Conservation (phyloP, 805 yeast genomes). For the Saccharomycopsis capsularis region DNA sequence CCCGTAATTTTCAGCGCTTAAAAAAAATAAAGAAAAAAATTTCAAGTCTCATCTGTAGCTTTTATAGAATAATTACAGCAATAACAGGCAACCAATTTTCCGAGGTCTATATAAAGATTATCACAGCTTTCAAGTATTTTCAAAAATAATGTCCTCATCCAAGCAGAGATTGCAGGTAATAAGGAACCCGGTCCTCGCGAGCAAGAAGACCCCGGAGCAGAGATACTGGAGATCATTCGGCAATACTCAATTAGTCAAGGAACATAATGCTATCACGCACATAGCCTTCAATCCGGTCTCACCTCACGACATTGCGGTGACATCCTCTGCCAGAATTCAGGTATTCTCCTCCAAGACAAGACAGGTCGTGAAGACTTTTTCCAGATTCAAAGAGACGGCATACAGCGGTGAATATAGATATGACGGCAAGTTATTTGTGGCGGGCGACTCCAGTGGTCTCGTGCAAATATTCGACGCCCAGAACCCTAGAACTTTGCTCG, state of each 20-base stretch:
- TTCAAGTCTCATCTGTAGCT: too few species aligned
- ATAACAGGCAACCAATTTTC: too few species aligned
- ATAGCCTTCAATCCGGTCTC: conserved; percentile 78
- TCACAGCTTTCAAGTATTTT: too few species aligned
- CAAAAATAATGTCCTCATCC: conserved; percentile 60
- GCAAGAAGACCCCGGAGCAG: conserved; percentile 85
- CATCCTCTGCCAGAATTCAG: conserved; percentile 87
- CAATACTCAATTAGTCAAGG: conserved; percentile 85
- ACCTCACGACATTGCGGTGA: conserved; percentile 90
- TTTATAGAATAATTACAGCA: too few species aligned
- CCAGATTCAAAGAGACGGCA: conserved; percentile 85
- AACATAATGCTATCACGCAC: conserved; percentile 85
- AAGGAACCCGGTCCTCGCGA: conserved; percentile 71
- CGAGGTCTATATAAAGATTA: too few species aligned
- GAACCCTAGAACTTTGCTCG: conserved; percentile 69
- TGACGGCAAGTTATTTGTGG: conserved; percentile 87
- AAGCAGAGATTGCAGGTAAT: conserved; percentile 57
- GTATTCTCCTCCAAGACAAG: conserved; percentile 90
- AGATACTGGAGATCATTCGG: conserved; percentile 87
- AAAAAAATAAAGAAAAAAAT: too few species aligned
- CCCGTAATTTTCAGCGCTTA: too few species aligned
- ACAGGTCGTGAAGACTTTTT: conserved; percentile 79
- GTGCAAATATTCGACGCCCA: conserved; percentile 86
- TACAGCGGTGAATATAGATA: conserved; percentile 85
- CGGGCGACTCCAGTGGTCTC: conserved; percentile 92